phyloP scores from a whole-genome alignment of 768 basidiomycete species.

The Lepiota venenata region DNA sequence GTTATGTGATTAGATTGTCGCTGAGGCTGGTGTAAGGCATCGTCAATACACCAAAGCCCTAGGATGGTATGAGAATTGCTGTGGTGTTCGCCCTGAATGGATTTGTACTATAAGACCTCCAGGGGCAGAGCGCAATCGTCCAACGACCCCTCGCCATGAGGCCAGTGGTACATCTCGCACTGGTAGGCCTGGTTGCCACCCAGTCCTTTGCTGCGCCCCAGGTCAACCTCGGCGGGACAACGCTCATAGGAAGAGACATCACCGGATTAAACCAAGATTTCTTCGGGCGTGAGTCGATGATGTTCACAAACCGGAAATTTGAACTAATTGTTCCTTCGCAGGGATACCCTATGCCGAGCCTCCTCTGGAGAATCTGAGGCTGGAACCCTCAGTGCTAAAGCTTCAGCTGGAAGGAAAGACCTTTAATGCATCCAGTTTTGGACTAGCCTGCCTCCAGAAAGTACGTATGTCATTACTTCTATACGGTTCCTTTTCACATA shows the following conservation, averaged over 20 bases:
- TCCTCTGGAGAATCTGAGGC: slow-evolving; percentile 44
- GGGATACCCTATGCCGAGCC: slow-evolving; percentile 56
- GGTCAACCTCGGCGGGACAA: slow-evolving; percentile 35
- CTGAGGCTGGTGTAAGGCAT: too few relatives aligned
- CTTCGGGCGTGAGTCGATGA: slow-evolving; percentile 37
- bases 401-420: slow-evolving; percentile 27
- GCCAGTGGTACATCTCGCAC: not conserved
- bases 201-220: slow-evolving; percentile 24
- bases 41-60: too few relatives aligned
- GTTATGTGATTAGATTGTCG: too few relatives aligned
- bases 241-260: slow-evolving; percentile 32
- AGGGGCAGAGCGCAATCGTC: not conserved
- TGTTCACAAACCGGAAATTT: not conserved
- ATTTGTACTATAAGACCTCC: too few relatives aligned
- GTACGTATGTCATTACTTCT: slow-evolving; percentile 21
- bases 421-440: slow-evolving; percentile 46
- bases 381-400: slow-evolving; percentile 43
- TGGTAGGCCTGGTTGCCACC: slow-evolving; percentile 1
- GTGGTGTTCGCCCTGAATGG: too few relatives aligned
- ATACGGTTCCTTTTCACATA: not conserved
- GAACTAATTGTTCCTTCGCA: slow-evolving; percentile 14
- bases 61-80: too few relatives aligned
- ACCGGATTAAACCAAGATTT: slow-evolving; percentile 37
- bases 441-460: slow-evolving; percentile 45
- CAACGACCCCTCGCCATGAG: not conserved